These are phyloP conservation scores for Theobroma cacao DNA, from an alignment of 345 rosid species.

Conservation along the genomic window DNA sequence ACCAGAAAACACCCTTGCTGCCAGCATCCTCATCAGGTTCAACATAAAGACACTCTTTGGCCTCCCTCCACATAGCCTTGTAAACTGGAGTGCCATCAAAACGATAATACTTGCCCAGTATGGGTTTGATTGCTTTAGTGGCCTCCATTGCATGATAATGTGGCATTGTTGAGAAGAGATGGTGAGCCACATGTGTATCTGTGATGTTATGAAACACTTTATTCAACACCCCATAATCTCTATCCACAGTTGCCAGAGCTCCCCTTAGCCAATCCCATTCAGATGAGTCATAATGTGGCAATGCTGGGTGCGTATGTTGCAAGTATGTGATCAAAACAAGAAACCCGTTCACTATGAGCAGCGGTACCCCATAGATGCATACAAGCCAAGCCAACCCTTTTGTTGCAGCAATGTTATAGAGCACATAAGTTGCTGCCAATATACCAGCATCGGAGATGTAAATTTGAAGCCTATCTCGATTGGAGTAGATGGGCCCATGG, in stretches of 20 bases:
- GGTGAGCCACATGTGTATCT: slow-evolving; percentile 64
- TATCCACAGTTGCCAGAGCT: slow-evolving; percentile 55
- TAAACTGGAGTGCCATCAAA: slow-evolving; percentile 44
- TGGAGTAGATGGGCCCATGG: slow-evolving; percentile 45
- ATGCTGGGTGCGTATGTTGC: slow-evolving; percentile 62
- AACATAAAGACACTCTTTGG: slow-evolving; percentile 54
- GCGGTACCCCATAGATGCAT: slow-evolving; percentile 44
- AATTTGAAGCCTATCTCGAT: slow-evolving; percentile 48
- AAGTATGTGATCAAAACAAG: slow-evolving; percentile 55
- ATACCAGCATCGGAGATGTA: slow-evolving; percentile 49
- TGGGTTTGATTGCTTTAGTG: slow-evolving; percentile 52
- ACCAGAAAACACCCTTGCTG: slow-evolving; percentile 57
- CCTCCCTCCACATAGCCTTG: slow-evolving; percentile 62
- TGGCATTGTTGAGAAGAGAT: slow-evolving; percentile 64
- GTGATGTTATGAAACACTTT: slow-evolving; percentile 61
- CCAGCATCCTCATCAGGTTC: slow-evolving; percentile 41
- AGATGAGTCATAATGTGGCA: slow-evolving; percentile 59
- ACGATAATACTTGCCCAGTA: slow-evolving; percentile 51
- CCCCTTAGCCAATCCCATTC: slow-evolving; percentile 76
- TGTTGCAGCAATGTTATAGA: slow-evolving; percentile 28
- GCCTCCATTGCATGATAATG: slow-evolving; percentile 70
- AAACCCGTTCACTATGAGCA: slow-evolving; percentile 49
- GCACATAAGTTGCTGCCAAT: slow-evolving; percentile 32
- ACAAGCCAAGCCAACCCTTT: slow-evolving; percentile 55
- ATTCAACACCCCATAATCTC: slow-evolving; percentile 57